Evolutionary conservation across 176 grass and related monocot species (phyloP).

Genomic region (Zea mays): Zm-B73-REFERENCE-NAM-5.0 NC_050097.1:235186501-235187000

Average conservation of each 20-base stretch:
- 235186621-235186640: not conserved
- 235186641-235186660: not conserved
- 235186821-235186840: not conserved
- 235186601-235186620: slow-evolving; percentile 3
- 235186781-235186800: slow-evolving; percentile 15
- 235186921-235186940: not conserved
- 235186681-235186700: not conserved
- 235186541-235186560: slow-evolving; percentile 15
- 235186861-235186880: not conserved
- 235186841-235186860: not conserved
- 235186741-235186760: not conserved
- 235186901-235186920: not conserved
- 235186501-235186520: not conserved
- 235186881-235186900: slow-evolving; percentile 1
- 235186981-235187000: slow-evolving; percentile 5
- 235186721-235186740: not conserved
- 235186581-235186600: not conserved
- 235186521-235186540: not conserved
- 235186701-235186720: not conserved
- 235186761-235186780: not conserved
- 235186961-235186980: not conserved
- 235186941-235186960: not conserved
- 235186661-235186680: not conserved
- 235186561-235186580: slow-evolving; percentile 15
- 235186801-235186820: slow-evolving; percentile 7